Conservation (phyloP, 345 rosid species). For the Firmiana major region DNA sequence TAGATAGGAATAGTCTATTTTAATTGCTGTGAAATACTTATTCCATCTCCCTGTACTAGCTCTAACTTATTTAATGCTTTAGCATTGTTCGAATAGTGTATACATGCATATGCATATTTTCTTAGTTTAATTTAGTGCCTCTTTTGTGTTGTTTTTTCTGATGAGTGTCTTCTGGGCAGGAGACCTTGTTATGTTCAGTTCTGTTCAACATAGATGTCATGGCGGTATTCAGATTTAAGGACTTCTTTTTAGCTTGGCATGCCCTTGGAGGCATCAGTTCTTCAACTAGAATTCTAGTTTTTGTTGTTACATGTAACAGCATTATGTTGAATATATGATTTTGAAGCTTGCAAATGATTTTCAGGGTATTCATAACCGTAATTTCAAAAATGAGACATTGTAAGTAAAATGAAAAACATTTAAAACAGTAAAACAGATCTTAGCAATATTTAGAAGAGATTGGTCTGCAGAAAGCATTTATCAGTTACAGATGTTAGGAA, state of each 20-base stretch:
- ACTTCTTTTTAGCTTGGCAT: background rate
- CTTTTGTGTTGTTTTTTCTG: background rate
- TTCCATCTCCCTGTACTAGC: background rate
- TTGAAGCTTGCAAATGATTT: background rate
- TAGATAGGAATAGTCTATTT: slow-evolving; percentile 7
- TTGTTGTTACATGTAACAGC: background rate
- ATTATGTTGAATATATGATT: background rate
- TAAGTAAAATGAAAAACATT: slow-evolving; percentile 1
- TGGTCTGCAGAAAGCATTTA: background rate
- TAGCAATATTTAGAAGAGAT: background rate
- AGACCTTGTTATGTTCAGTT: background rate
- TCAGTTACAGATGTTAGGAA: background rate
- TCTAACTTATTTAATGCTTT: background rate
- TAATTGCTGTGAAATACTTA: background rate
- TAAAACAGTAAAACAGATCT: background rate
- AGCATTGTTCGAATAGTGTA: background rate
- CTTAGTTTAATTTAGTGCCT: background rate
- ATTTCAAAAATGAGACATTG: background rate
- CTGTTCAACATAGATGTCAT: background rate
- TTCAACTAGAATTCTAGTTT: background rate
- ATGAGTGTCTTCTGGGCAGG: background rate
- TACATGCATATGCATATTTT: background rate
- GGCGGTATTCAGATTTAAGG: background rate
- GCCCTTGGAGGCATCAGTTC: background rate
- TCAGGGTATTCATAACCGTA: background rate